These are phyloP conservation scores for Fusarium ramigenum DNA, from an alignment of 2,329 filamentous ascomycete species.

Conservation along the genomic window DNA sequence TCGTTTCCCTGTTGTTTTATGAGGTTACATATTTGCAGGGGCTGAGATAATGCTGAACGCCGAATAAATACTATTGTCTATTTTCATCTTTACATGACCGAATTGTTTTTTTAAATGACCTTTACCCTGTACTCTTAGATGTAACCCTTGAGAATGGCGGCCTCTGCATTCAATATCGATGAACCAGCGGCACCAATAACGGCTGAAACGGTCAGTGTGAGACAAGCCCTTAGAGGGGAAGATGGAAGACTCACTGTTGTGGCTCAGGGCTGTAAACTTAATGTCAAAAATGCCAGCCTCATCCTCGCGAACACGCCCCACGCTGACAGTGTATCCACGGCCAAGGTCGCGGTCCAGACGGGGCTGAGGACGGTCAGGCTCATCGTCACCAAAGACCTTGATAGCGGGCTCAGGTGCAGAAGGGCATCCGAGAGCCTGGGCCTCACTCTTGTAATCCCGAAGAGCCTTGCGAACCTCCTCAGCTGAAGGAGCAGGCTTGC, in stretches of 20 bases:
- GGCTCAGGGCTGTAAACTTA: slow-evolving; percentile 92
- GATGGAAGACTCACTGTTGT: slow-evolving; percentile 66
- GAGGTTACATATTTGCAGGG: not conserved
- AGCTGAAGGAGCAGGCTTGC: slow-evolving; percentile 76
- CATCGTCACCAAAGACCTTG: slow-evolving; percentile 77
- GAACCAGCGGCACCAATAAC: slow-evolving; percentile 97
- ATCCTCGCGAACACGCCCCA: slow-evolving; percentile 87
- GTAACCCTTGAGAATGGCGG: slow-evolving; percentile 88
- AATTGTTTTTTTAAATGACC: not conserved
- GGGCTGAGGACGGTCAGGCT: slow-evolving; percentile 90
- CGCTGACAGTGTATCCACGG: slow-evolving; percentile 88
- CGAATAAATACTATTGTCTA: not conserved
- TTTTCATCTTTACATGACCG: slow-evolving; percentile 1
- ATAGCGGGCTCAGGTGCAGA: slow-evolving; percentile 86
- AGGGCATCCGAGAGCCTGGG: slow-evolving; percentile 83
- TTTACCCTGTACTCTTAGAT: slow-evolving; percentile 57
- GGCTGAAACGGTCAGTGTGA: slow-evolving; percentile 55
- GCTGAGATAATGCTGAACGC: not conserved
- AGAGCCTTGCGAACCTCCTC: slow-evolving; percentile 83
- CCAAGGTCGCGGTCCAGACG: slow-evolving; percentile 87
- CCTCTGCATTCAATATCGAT: slow-evolving; percentile 93
- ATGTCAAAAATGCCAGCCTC: slow-evolving; percentile 91
- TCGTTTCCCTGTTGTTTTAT: not conserved
- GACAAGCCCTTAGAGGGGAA: not conserved
- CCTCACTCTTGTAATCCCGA: slow-evolving; percentile 83